Base-by-base conservation (phyloP, 768 basidiomycete genomes). In the Lactifluus volemus region DNA sequence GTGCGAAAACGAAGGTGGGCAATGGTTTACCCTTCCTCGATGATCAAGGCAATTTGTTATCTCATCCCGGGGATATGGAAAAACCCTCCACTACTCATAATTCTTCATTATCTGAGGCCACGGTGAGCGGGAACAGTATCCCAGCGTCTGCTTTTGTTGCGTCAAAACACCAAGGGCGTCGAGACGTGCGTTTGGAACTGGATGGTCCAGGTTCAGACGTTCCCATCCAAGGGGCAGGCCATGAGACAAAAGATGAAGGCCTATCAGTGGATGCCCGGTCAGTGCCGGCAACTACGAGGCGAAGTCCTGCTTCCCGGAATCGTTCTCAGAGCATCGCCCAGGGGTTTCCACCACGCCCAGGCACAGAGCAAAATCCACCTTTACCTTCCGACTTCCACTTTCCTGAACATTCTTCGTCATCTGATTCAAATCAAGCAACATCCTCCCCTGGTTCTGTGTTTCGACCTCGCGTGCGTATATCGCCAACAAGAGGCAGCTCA, bases 381-480 rank as follows among this genome's bases (percentile, higher is more conserved):
- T 50, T 50, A 7, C 17, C 69, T 70, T 7, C 63, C 65, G 34
- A 75, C 67, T 59, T 77, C 74, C 65, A 74, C 71, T 30, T 78
- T 75, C 64, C 77, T 74, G 47, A 68, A 71, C 2, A 59, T 62
- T 9, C 60, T 61, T 32, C 61, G 25, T 48, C 64, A 21, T 54
- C 59, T 44, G 58, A 58, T 34, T 14, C 32, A 53, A 60, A 36
- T 36, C 59, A 49, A 39, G 50, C 50, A 4, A 4, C 30, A 19
- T 52, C 42, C 29, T 52, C 42, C 29, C 48, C 49, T 21, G 12
- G 48, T 39, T 11, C 64, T 9, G 55, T 12, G 19, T 29, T 32
- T 38, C 39, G 61, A 17, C 25, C 53, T 49, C 55, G 39, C 11
- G 11, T 45, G 63, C 55, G 53, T 21, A 45, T 50, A 0, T 65